phyloP scores from a whole-genome alignment of 2,329 filamentous ascomycete genomes.

The Westerdykella ornata region DNA sequence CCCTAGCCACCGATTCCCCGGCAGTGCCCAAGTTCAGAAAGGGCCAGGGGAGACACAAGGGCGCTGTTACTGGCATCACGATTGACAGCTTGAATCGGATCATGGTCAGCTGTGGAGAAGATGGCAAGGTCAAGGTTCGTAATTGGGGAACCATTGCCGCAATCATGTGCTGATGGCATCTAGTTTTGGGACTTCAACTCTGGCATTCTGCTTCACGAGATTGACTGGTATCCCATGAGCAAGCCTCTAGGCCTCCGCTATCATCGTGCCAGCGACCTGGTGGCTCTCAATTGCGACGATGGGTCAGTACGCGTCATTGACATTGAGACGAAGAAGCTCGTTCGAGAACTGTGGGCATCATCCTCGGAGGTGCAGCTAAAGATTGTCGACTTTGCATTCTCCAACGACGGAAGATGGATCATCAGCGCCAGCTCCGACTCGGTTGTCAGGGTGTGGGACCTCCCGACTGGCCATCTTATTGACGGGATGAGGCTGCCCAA shows the following conservation, averaged over 20 bases:
- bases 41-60: slow-evolving; percentile 66
- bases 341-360: slow-evolving; percentile 74
- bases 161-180: not conserved
- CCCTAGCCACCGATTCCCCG: slow-evolving; percentile 20
- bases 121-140: slow-evolving; percentile 74
- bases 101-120: slow-evolving; percentile 77
- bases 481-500: slow-evolving; percentile 78
- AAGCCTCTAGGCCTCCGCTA: slow-evolving; percentile 72
- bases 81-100: slow-evolving; percentile 85
- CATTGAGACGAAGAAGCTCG: slow-evolving; percentile 79
- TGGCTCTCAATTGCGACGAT: slow-evolving; percentile 86
- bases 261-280: slow-evolving; percentile 73
- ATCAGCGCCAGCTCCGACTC: slow-evolving; percentile 78
- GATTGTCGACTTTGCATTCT: slow-evolving; percentile 56
- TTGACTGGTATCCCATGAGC: slow-evolving; percentile 75
- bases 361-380: slow-evolving; percentile 46
- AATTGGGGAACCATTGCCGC: not conserved
- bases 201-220: slow-evolving; percentile 69
- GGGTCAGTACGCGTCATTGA: slow-evolving; percentile 83
- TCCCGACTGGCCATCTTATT: slow-evolving; percentile 91
- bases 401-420: slow-evolving; percentile 88
- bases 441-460: slow-evolving; percentile 81
- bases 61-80: slow-evolving; percentile 75
- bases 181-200: slow-evolving; percentile 92
- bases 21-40: slow-evolving; percentile 43